Evolutionary conservation across 2,329 filamentous ascomycete genomes (phyloP).

Genomic region (Colletotrichum cordylinicola): DNA sequence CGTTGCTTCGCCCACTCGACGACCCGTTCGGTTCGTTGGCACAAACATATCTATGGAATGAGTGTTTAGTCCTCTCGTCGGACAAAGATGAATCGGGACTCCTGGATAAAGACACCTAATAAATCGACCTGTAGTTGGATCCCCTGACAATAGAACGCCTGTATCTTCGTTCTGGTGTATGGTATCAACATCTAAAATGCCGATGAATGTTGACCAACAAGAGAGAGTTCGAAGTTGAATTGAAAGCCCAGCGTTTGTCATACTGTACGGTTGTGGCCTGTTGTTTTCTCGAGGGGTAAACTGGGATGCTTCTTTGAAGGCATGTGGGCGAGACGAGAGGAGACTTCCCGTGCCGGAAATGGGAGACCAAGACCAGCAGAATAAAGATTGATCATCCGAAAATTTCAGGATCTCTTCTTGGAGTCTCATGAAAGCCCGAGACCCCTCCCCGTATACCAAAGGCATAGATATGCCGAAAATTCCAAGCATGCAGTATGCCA

Average conservation of each 20-base stretch:
- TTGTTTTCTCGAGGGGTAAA: background rate
- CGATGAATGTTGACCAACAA: background rate
- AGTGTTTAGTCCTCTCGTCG: background rate
- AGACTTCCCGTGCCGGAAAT: background rate
- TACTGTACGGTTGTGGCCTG: background rate
- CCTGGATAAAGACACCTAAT: background rate
- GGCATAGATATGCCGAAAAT: background rate
- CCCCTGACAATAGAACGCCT: background rate
- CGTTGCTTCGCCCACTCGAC: background rate
- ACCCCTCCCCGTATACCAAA: background rate
- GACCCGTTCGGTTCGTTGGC: background rate
- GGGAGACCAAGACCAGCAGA: background rate
- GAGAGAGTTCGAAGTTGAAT: background rate
- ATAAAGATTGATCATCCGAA: background rate
- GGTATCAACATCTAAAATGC: background rate
- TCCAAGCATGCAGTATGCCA: background rate
- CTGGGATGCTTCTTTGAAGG: background rate
- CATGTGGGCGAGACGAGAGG: background rate
- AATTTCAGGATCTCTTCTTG: background rate
- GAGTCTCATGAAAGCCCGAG: background rate
- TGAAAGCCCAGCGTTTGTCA: background rate
- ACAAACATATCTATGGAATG: background rate
- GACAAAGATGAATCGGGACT: background rate
- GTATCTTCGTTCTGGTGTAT: background rate
- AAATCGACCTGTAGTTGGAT: background rate